phyloP scores from a whole-genome alignment of 305 asterid genomes.

The Fraxinus paxiana region DNA sequence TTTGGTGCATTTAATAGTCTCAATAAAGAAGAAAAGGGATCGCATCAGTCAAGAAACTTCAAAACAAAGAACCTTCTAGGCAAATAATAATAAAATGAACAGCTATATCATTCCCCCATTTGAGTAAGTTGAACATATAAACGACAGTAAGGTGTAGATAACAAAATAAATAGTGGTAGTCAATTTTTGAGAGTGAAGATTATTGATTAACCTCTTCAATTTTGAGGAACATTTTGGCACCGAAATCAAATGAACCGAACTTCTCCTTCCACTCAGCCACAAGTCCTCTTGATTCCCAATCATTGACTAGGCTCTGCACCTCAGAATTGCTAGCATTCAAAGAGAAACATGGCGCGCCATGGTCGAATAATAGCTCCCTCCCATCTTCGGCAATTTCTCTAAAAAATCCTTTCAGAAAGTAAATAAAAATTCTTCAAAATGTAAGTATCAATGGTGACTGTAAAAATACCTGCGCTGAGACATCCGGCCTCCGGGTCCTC shows the following conservation, averaged over 20 bases:
- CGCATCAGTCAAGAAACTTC: neutral
- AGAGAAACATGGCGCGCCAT: slow-evolving; percentile 76
- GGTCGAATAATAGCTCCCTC: slow-evolving; percentile 70
- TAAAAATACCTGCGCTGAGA: slow-evolving; percentile 72
- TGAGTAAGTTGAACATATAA: neutral
- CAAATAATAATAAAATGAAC: neutral
- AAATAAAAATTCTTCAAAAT: neutral
- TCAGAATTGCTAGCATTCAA: slow-evolving; percentile 47
- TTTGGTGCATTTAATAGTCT: neutral
- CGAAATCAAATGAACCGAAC: slow-evolving; percentile 70
- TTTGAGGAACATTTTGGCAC: slow-evolving; percentile 46
- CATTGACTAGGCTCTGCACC: slow-evolving; percentile 53
- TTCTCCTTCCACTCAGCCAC: slow-evolving; percentile 77
- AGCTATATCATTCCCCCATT: neutral
- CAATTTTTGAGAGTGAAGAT: neutral
- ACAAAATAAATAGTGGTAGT: neutral
- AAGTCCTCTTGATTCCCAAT: slow-evolving; percentile 78
- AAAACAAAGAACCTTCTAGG: neutral
- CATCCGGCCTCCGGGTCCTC: slow-evolving; percentile 98
- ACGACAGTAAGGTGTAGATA: neutral
- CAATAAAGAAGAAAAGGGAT: neutral
- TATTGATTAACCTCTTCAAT: slow-evolving; percentile 48
- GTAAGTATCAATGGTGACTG: neutral
- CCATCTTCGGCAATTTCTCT: slow-evolving; percentile 78
- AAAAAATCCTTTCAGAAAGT: neutral